Evolutionary conservation across 208 protist genomes (phyloP).

Genomic region (Wallacemonas rigidus): DNA sequence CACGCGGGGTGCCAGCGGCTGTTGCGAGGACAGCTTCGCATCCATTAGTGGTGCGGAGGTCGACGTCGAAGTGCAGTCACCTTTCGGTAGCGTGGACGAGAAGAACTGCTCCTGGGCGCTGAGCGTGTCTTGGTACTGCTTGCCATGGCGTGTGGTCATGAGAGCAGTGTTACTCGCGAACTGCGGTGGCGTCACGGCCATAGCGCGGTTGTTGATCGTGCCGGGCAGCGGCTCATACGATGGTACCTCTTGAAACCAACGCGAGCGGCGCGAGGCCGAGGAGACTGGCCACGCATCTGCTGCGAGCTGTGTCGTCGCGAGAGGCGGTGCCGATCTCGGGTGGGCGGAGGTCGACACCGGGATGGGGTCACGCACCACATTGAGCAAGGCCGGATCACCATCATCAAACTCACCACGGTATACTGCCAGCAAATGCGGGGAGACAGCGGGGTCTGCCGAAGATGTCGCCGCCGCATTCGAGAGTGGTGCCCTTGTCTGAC

Average conservation of each 20-base stretch:
- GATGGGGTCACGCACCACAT: conserved; percentile 52
- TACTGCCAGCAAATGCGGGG: conserved; percentile 28
- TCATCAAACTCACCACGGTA: conserved; percentile 54
- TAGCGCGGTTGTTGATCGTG: conserved; percentile 46
- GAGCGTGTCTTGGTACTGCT: conserved; percentile 38
- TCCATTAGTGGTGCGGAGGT: not conserved
- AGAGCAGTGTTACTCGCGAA: conserved; percentile 49
- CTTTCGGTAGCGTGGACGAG: conserved; percentile 9
- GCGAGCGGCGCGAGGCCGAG: conserved; percentile 15
- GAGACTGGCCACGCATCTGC: conserved; percentile 24
- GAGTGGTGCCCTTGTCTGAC: not conserved
- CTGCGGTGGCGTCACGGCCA: conserved; percentile 25
- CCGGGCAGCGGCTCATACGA: conserved; percentile 79
- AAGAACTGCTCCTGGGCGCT: conserved; percentile 60
- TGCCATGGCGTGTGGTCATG: conserved; percentile 24
- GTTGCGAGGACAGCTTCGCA: conserved; percentile 10
- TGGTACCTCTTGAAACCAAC: conserved; percentile 80
- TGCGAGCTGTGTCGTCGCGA: not conserved
- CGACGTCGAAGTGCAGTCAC: not conserved
- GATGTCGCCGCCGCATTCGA: not conserved
- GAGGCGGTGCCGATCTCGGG: not conserved
- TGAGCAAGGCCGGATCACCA: conserved; percentile 43
- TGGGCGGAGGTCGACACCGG: not conserved
- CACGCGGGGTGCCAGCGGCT: not conserved
- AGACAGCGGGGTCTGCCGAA: conserved; percentile 2